Evolutionary conservation across 768 basidiomycete genomes (phyloP).

Genomic region (Udeniomyces megalosporus): DNA sequence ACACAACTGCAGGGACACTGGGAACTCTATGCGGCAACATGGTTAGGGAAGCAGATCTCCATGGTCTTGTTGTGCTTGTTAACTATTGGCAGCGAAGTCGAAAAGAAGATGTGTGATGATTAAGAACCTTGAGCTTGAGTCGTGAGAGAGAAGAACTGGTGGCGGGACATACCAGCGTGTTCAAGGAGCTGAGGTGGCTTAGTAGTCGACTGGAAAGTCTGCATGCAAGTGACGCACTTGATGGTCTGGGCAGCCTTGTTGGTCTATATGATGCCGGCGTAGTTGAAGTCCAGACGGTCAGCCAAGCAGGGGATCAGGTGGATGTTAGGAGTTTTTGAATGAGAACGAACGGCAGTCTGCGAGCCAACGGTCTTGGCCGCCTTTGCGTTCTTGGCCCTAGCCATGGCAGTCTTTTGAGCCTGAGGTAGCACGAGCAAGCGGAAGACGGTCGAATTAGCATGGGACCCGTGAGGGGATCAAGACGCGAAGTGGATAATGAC

Average conservation of each 20-base stretch:
- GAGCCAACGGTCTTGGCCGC: background rate
- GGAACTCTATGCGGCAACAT: too few species aligned
- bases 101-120: too few species aligned
- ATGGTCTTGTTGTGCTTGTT: conserved; percentile 15
- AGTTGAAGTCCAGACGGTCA: background rate
- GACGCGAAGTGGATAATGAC: too few species aligned
- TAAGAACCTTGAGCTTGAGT: too few species aligned
- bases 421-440: background rate
- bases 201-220: background rate
- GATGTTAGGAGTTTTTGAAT: background rate
- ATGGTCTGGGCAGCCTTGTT: conserved; percentile 14
- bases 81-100: background rate
- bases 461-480: background rate
- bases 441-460: background rate
- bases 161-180: background rate
- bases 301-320: background rate
- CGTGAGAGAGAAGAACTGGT: too few species aligned
- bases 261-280: background rate
- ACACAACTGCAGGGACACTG: too few species aligned
- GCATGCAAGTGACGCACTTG: conserved; percentile 8
- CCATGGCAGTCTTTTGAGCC: conserved; percentile 11
- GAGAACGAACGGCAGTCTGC: background rate
- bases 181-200: conserved; percentile 10
- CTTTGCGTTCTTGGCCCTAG: conserved; percentile 12
- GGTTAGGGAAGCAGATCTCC: too few species aligned